Percentiles rank a stretch among this genome's conserved stretches.
Evolutionary conservation across 306 rosid genomes (phyloP).

Genomic region (Myrica gale): DNA sequence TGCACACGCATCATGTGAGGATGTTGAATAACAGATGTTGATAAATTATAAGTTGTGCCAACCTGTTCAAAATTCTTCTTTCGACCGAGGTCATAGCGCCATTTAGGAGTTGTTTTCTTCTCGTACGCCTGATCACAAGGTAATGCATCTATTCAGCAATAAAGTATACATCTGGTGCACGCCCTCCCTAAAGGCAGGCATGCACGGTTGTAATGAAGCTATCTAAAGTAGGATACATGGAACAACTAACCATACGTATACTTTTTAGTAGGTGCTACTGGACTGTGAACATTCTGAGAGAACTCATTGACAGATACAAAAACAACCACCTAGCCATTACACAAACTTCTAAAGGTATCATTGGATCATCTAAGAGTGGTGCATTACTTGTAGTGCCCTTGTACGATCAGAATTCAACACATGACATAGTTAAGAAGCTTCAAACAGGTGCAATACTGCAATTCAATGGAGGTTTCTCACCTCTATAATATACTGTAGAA

Average conservation of each 20-base stretch:
- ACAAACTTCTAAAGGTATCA: not conserved
- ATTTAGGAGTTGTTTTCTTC: constrained; percentile 89
- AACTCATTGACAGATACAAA: not conserved
- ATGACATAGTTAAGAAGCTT: not conserved
- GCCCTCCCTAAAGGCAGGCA: constrained; percentile 15
- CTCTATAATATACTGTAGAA: not conserved
- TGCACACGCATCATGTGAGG: not conserved
- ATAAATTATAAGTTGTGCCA: constrained; percentile 15
- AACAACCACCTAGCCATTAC: not conserved
- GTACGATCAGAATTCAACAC: not conserved
- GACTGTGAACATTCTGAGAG: not conserved
- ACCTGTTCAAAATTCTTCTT: constrained; percentile 98
- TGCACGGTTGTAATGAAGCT: not conserved
- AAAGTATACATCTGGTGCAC: constrained; percentile 6
- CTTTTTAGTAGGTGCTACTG: too few relatives aligned
- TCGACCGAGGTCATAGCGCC: constrained; percentile 97
- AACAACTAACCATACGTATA: not conserved
- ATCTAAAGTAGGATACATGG: not conserved
- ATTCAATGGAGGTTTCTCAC: not conserved
- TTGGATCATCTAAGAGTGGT: not conserved
- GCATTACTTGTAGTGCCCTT: not conserved
- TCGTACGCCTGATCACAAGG: constrained; percentile 78
- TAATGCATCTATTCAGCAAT: constrained; percentile 32
- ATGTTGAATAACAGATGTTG: not conserved
- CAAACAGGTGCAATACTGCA: not conserved